Base-by-base conservation (phyloP, 192 early-diverging fungal species). In the Kickxella alabastrina region DNA sequence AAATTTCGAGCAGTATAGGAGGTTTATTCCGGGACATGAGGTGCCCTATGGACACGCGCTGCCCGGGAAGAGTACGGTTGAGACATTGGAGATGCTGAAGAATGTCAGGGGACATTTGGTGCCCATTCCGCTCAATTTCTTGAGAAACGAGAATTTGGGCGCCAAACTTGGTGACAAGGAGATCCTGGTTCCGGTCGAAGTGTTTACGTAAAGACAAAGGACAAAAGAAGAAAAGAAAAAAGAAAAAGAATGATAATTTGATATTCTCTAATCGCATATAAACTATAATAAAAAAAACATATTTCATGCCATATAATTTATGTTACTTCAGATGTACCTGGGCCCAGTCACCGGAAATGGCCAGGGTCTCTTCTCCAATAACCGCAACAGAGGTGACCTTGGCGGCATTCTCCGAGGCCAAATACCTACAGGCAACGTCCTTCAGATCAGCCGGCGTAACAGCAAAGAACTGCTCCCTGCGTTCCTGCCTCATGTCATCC, bases 401-500 rank as follows among this genome's bases (percentile, higher is more conserved):
- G 10, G 13, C 19, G 7, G 58, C 28, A 5, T 29, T 36, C 6
- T 35, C 9, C 0, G 58, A 49, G 2, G 31, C 50, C 49, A 93
- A 63, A 52, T 92, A 92, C 45, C 76, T 75, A 12, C 69, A 49
- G 1, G 91, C 93, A 4, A 77, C 91, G 8, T 83, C 66, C 59
- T 85, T 82, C 21, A 93, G 73, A 54, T 89, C 85, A 6, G 74
- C 66, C 27, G 84, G 66, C 1, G 81, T 83, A 32, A 88, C 83
- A 12, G 54, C 79, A 44, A 94, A 79, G 45, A 93, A 76, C 46
- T 74, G 70, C 41, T 93, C 89, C 23, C 93, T 79, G 10, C 92
- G 86, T 81, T 70, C 77, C 79, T 94, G 92, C 21, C 83, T 83
- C 82, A 92, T 84, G 39, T 93, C 91, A 34, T 92, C 85, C 0